phyloP scores from a whole-genome alignment of 345 rosid genomes.

The Citrus sp. region DNA sequence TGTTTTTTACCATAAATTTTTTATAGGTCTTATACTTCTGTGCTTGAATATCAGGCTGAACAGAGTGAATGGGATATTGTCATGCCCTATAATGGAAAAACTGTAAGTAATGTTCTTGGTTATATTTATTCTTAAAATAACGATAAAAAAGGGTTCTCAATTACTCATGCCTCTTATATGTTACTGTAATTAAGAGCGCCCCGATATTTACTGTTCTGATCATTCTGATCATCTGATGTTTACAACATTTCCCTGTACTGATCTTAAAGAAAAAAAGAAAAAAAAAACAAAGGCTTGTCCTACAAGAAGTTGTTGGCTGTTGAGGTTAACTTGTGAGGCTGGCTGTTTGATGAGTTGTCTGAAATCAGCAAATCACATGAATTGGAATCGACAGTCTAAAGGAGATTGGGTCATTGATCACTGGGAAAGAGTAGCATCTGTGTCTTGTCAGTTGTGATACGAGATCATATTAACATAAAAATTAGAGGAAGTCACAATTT shows the following conservation, averaged over 20 bases:
- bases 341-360: neutral
- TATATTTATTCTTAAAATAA: neutral
- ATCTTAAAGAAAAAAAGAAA: neutral
- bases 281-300: neutral
- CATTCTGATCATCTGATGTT: neutral
- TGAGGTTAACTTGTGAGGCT: neutral
- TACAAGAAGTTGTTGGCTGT: neutral
- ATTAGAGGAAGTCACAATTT: neutral
- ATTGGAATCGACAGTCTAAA: neutral
- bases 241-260: neutral
- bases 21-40: neutral
- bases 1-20: neutral
- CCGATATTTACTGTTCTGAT: neutral
- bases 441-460: neutral
- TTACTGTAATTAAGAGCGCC: neutral
- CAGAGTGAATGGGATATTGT: slow-evolving; percentile 47
- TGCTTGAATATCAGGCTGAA: slow-evolving; percentile 37
- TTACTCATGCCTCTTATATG: neutral
- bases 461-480: neutral
- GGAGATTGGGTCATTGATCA: neutral
- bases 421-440: neutral
- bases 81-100: slow-evolving; percentile 58
- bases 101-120: slow-evolving; percentile 37
- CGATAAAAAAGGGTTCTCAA: neutral
- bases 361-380: neutral